Evolutionary conservation across 1,139 yeast genomes (phyloP).

Genomic region (Suhomyces choctaworum): DNA sequence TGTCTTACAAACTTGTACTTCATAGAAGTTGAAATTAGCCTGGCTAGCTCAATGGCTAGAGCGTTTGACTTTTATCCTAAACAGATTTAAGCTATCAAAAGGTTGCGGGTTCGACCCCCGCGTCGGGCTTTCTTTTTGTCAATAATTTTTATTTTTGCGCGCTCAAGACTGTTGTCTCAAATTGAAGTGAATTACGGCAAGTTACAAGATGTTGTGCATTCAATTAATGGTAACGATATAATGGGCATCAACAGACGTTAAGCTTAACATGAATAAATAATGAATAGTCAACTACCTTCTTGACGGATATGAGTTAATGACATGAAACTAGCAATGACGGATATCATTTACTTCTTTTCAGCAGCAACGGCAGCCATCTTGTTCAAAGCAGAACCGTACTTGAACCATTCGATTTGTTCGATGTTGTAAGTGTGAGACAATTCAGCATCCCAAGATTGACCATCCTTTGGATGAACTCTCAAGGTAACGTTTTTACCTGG

Average conservation of each 20-base stretch:
- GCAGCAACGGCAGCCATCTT: constrained; percentile 70
- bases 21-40: constrained; percentile 1
- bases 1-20: not conserved
- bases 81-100: constrained; percentile 33
- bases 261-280: constrained; percentile 12
- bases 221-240: constrained; percentile 4
- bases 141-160: not conserved
- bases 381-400: constrained; percentile 98
- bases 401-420: constrained; percentile 99
- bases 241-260: constrained; percentile 6
- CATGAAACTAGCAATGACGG: constrained; percentile 1
- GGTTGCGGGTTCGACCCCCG: constrained; percentile 57
- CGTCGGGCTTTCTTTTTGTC: constrained; percentile 38
- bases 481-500: constrained; percentile 89
- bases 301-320: constrained; percentile 7
- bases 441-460: constrained; percentile 80
- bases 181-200: not conserved
- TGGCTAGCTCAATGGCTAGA: constrained; percentile 12
- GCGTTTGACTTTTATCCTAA: constrained; percentile 10
- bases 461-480: constrained; percentile 89
- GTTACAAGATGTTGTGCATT: constrained; percentile 5
- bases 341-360: constrained; percentile 8
- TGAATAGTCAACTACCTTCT: constrained; percentile 11
- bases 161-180: not conserved
- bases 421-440: constrained; percentile 93